A percentile compares a stretch with the other conserved stretches of the same genome.
These are phyloP conservation scores for Pyrenochaeta sp. DNA, from an alignment of 2,329 filamentous ascomycete species.

Conservation along the genomic window DNA sequence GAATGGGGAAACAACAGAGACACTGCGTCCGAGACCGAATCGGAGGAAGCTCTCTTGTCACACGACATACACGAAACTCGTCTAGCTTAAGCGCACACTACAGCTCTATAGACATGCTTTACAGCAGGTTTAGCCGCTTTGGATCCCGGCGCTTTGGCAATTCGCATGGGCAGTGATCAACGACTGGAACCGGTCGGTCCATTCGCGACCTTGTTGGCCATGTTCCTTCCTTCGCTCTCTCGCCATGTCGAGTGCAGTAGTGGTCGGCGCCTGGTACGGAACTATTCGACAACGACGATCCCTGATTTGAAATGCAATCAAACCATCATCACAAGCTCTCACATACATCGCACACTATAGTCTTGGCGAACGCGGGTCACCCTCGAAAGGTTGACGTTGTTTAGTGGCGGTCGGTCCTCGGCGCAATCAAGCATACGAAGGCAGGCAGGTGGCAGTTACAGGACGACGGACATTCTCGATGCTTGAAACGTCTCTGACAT, in stretches of 20 bases:
- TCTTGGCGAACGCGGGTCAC: slow-evolving; percentile 11
- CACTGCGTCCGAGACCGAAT: too few species aligned
- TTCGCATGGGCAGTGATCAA: too few species aligned
- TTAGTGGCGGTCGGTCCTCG: slow-evolving; percentile 19
- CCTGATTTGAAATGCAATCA: slow-evolving; percentile 22
- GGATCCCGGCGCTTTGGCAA: slow-evolving; percentile 9
- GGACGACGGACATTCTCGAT: slow-evolving; percentile 4
- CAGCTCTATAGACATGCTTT: too few species aligned
- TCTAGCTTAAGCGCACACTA: too few species aligned
- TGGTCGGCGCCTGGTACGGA: slow-evolving; percentile 7
- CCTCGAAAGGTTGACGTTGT: slow-evolving; percentile 1
- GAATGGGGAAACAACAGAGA: too few species aligned
- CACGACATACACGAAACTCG: too few species aligned
- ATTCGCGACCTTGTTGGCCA: slow-evolving; percentile 25
- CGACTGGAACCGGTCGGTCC: not conserved
- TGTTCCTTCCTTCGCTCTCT: slow-evolving; percentile 28
- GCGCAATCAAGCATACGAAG: slow-evolving; percentile 7
- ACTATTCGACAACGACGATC: slow-evolving; percentile 10
- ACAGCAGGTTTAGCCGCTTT: slow-evolving; percentile 9
- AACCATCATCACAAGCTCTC: slow-evolving; percentile 11
- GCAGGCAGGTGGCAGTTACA: slow-evolving; percentile 9
- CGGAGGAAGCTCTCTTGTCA: too few species aligned
- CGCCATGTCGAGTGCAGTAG: slow-evolving; percentile 17
- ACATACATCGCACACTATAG: slow-evolving; percentile 7
- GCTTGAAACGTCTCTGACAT: slow-evolving; percentile 7